A percentile compares a stretch with the other conserved stretches of the same genome.
Evolutionary conservation across 305 asterid species (phyloP).

Genomic region (Fraxinus platypoda): DNA sequence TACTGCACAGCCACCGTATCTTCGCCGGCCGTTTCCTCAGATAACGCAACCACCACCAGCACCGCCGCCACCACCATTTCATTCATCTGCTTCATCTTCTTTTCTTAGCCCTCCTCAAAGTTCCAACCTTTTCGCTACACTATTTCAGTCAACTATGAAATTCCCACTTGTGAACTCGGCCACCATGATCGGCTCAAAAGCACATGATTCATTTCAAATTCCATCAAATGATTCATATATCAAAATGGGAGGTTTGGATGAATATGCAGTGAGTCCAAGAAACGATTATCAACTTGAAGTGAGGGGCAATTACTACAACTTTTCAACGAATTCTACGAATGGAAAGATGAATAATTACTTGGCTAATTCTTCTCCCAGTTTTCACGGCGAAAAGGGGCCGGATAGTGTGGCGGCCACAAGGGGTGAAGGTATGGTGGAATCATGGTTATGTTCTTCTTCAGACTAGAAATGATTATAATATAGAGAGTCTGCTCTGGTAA

Average conservation of each 20-base stretch:
- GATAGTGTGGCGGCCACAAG: conserved; percentile 30
- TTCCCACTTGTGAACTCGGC: conserved; percentile 27
- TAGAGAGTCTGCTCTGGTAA: conserved; percentile 30
- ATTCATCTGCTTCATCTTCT: conserved; percentile 19
- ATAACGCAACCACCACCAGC: conserved; percentile 24
- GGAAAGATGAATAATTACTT: conserved; percentile 28
- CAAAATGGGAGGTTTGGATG: conserved; percentile 29
- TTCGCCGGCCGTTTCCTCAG: conserved; percentile 51
- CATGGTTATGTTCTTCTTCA: conserved; percentile 60
- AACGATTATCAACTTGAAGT: conserved; percentile 16
- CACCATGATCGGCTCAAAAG: conserved; percentile 15
- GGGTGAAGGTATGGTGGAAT: conserved; percentile 65
- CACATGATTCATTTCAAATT: conserved; percentile 23
- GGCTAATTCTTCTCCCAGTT: conserved; percentile 22
- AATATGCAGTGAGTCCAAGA: conserved; percentile 7
- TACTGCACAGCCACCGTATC: conserved; percentile 36
- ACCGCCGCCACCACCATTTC: conserved; percentile 18
- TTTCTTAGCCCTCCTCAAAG: conserved; percentile 21
- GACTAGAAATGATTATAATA: conserved; percentile 50
- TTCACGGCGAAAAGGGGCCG: conserved; percentile 33
- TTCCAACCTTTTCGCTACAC: conserved; percentile 31
- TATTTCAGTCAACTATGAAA: not conserved
- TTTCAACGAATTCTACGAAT: conserved; percentile 4
- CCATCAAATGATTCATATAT: conserved; percentile 14
- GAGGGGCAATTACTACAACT: conserved; percentile 18